Base-by-base conservation (phyloP, 306 rosid genomes). In the Casuarina cunninghamiana region DNA sequence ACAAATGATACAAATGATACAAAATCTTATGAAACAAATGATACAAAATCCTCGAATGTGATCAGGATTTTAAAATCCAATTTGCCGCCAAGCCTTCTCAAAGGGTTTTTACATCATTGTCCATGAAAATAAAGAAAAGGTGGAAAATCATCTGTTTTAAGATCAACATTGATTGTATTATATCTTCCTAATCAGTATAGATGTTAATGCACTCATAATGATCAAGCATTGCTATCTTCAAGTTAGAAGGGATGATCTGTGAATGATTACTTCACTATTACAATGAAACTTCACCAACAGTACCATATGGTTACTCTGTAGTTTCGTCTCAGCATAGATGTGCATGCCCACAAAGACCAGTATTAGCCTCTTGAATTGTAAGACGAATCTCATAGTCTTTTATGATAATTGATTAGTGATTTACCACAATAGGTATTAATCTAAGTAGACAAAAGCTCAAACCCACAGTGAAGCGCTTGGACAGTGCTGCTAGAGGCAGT, bases 371-470 rank as follows among this genome's bases (percentile, higher is more conserved):
- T 58, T 26, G 32, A 35, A 58, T 58, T 35, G 26, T 3, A 21
- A 19, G 65, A 9, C 26, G 65, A 63, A 38, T 7, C 15, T 43
- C 26, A 42, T 66, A 42, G 48, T 66, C 37, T 62, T 62, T 35
- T 62, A 16, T 37, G 69, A 62, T 35, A 62, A 42, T 62, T 62
- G 65, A 21, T 58, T 8, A 10, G 65, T n/a, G 65, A 58, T 58
- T 35, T 26, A 10, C 26, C 35, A 57, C n/a, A 9, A 26, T 58
- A 58, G 19, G 69, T 62, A 37, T 17, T 17, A 71, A 51, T 42
- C 80, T 55, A 46, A 50, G 75, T 45, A 49, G 65, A 77, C 38
- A 49, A 70, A 60, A 46, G 65, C 51, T 53, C 49, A 63, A 48
- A 73, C 38, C 60, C 19, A 77, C 61, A 69, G 48, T 54, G 26